A percentile compares a stretch with the other conserved stretches of the same genome.
These are phyloP conservation scores for Malus asiatica DNA, from an alignment of 306 rosid species.

Conservation along the genomic window DNA sequence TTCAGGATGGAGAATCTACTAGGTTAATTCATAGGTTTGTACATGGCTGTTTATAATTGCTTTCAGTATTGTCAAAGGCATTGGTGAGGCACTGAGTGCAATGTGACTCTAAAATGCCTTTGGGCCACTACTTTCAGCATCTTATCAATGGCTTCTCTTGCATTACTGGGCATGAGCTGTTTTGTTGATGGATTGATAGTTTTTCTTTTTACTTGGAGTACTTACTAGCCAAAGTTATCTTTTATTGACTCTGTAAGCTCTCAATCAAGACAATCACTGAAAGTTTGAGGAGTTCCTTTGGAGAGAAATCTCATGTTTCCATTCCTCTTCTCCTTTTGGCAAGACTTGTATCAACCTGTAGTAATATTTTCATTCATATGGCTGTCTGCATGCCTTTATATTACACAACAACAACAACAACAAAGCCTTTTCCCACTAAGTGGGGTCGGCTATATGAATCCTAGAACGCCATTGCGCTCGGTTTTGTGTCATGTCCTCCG, in stretches of 20 bases:
- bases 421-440: no score
- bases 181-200: background rate
- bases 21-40: constrained; percentile 35
- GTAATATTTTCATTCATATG: background rate
- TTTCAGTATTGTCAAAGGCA: background rate
- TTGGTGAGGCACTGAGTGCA: background rate
- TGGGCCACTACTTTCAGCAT: background rate
- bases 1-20: constrained; percentile 22
- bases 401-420: no score
- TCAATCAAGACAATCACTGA: background rate
- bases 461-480: no score
- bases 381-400: background rate
- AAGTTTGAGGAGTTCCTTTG: background rate
- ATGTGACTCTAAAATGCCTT: background rate
- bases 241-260: background rate
- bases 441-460: no score
- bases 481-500: no score
- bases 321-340: background rate
- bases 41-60: background rate
- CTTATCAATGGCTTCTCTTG: background rate
- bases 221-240: background rate
- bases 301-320: background rate
- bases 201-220: background rate
- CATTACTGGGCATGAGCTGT: background rate
- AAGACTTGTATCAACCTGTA: background rate